Percentiles rank a stretch among this genome's conserved stretches.
phyloP scores from a whole-genome alignment of 2,329 filamentous ascomycete genomes.

The Plectosphaerella sp. region DNA sequence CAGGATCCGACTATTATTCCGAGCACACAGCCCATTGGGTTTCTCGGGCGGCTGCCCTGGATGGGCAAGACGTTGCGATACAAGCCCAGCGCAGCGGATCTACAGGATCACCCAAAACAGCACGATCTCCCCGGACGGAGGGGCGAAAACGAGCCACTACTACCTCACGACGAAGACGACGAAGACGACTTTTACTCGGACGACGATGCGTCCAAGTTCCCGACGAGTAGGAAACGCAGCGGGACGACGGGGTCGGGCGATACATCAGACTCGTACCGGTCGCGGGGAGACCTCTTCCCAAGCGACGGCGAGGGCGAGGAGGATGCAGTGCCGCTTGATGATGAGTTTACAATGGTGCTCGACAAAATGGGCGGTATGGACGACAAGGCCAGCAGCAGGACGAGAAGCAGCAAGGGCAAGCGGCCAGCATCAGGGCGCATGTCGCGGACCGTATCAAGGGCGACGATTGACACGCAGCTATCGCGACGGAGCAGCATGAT shows the following conservation, averaged over 20 bases:
- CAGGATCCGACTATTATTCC: conserved; percentile 89
- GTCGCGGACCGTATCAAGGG: conserved; percentile 53
- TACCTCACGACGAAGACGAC: conserved; percentile 33
- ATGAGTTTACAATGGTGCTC: conserved; percentile 84
- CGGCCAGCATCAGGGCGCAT: conserved; percentile 33
- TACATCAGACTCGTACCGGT: conserved; percentile 82
- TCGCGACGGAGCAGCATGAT: conserved; percentile 22
- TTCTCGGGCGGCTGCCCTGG: conserved; percentile 79
- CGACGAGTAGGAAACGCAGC: conserved; percentile 60
- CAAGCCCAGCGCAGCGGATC: conserved; percentile 82
- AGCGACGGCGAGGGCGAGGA: conserved; percentile 84
- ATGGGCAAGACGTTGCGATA: conserved; percentile 82
- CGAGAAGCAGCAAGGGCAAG: conserved; percentile 59
- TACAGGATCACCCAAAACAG: conserved; percentile 76
- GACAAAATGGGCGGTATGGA: conserved; percentile 63
- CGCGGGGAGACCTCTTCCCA: conserved; percentile 83
- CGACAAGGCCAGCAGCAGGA: conserved; percentile 58
- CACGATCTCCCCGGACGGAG: conserved; percentile 25
- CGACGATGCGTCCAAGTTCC: conserved; percentile 21
- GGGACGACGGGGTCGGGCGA: conserved; percentile 74
- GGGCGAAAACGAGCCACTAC: conserved; percentile 65
- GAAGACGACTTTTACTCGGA: conserved; percentile 13
- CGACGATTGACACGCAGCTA: conserved; percentile 45
- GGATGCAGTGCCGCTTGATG: conserved; percentile 87
- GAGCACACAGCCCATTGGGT: conserved; percentile 79